phyloP scores from a whole-genome alignment of 108 stramenopile genomes.

The Chaetoceros tenuissimus region DNA sequence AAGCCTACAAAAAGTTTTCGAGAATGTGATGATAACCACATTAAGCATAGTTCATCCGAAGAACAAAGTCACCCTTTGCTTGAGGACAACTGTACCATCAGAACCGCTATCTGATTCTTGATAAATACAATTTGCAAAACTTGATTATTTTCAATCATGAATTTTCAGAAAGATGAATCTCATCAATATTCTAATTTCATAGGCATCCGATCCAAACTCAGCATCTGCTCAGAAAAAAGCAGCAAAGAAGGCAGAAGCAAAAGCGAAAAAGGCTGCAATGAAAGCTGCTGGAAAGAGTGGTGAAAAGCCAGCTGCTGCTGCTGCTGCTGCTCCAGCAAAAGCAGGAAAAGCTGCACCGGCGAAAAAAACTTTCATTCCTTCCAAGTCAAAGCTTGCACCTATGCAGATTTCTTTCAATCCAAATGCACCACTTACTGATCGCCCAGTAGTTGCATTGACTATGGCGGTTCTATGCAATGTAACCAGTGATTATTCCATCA shows the following conservation, averaged over 20 bases:
- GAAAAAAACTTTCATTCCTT: neutral
- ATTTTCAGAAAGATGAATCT: neutral
- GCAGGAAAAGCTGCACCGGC: neutral
- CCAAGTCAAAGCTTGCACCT: conserved; percentile 15
- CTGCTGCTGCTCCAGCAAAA: conserved; percentile 5
- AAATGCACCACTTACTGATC: conserved; percentile 51
- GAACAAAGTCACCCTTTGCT: conserved; percentile 49
- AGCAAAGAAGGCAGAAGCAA: conserved; percentile 79
- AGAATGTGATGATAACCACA: conserved; percentile 30
- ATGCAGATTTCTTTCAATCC: conserved; percentile 72
- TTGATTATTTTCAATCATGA: too few species aligned
- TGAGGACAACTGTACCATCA: conserved; percentile 44
- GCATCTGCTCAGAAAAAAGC: conserved; percentile 59
- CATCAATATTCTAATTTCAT: conserved; percentile 6
- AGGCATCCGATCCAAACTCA: conserved; percentile 14
- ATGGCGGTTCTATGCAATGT: conserved; percentile 58
- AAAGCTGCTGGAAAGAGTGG: conserved; percentile 33
- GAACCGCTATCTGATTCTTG: conserved; percentile 45
- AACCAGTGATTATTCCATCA: conserved; percentile 45
- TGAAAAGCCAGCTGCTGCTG: conserved; percentile 5
- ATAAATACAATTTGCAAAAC: neutral
- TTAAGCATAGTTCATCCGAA: conserved; percentile 63
- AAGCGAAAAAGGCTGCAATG: conserved; percentile 60
- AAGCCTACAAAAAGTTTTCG: too few species aligned
- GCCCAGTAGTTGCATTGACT: conserved; percentile 66